Base-by-base conservation (phyloP, 805 yeast genomes). In the Vanderwaltozyma verrucispora region DNA sequence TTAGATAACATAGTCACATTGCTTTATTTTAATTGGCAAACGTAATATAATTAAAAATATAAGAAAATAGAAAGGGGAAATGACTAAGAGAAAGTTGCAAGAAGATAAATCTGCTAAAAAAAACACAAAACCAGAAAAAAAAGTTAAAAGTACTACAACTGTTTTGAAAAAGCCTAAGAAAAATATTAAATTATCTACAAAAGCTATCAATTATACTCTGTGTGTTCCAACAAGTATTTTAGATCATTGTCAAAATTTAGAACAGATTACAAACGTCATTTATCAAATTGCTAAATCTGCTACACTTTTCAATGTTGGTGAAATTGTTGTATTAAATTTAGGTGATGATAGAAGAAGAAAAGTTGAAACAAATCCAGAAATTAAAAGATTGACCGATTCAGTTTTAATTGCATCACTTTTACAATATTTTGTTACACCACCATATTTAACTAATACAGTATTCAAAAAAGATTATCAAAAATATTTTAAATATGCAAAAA, bases 391-490 rank as follows among this genome's bases (percentile, higher is more conserved):
- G 35, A 50, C 57, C 35, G 64, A 40, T 64, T 62, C 78, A 0
- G 58, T 77, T 53, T 51, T 77, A 7, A 68, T 85, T 38, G 87
- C 89, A 1, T 65, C 78, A 1, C 64, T 87, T 28, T 62, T 87
- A 39, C 94, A 85, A 53, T 86, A 65, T 53, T 84, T 84, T 51
- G 75, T 86, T 13, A 86, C 95, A 0, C 95, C 96, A 1, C 81
- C 85, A 34, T 84, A 87, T 52, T 65, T 87, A 30, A 72, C 77
- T 15, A 77, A 78, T 42, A 60, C 77, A 2, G 68, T 80, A 4
- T 84, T 86, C 63, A 67, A 70, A 43, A 62, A 67, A 18, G 61
- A 66, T 46, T 51, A 64, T 42, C 41, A 57, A 19, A 56, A 62
- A 27, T 70, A 74, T 51, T 74, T 82, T 54, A 68, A 68, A 38